These are phyloP conservation scores for Luffa aegyptiaca DNA, from an alignment of 306 rosid species.

Conservation along the genomic window DNA sequence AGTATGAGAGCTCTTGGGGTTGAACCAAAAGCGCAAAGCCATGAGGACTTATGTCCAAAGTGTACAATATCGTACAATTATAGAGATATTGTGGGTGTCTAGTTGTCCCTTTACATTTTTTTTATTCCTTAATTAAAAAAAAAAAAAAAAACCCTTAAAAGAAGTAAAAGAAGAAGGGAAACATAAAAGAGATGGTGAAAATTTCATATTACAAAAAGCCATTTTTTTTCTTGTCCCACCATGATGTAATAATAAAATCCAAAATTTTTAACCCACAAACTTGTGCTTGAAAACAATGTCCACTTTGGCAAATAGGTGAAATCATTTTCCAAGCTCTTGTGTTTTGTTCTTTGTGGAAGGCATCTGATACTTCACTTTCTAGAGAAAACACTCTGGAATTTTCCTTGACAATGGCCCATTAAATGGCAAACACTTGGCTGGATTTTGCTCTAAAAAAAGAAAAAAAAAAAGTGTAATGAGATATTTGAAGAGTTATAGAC, in stretches of 20 bases:
- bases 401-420: not conserved
- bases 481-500: not conserved
- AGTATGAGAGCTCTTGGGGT: no score
- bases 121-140: not conserved
- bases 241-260: not conserved
- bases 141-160: not conserved
- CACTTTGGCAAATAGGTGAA: slow-evolving; percentile 1
- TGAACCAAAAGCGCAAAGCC: no score
- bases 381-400: not conserved
- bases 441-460: not conserved
- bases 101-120: no score
- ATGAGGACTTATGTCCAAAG: no score
- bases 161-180: not conserved
- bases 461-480: not conserved
- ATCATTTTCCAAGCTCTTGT: slow-evolving; percentile 2
- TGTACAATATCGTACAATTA: no score
- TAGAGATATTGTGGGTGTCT: no score
- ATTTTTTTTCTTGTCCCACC: not conserved
- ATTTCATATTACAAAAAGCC: not conserved
- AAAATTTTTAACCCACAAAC: slow-evolving; percentile 2
- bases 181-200: not conserved
- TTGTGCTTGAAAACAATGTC: not conserved
- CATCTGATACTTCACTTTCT: slow-evolving; percentile 4
- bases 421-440: not conserved
- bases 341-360: slow-evolving; percentile 3